These are phyloP conservation scores for Vitrella brassicaformis DNA, from an alignment of 73 alveolate genomes.

Conservation along the genomic window DNA sequence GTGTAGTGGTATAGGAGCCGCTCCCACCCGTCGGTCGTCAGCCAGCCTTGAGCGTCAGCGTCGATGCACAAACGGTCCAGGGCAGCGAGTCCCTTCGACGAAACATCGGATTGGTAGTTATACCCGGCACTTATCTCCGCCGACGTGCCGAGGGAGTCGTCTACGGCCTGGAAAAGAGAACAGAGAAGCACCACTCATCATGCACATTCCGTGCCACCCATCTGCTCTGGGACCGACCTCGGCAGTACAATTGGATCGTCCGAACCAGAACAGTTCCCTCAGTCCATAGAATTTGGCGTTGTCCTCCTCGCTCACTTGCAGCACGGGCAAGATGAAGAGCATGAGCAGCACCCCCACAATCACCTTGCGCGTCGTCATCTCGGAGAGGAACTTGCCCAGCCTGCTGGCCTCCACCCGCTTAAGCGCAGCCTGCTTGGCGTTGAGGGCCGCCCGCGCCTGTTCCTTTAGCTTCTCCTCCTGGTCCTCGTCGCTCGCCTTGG, in stretches of 20 bases:
- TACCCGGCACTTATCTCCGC: too few relatives aligned
- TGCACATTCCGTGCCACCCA: too few relatives aligned
- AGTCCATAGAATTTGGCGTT: conserved; percentile 42
- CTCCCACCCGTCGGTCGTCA: too few relatives aligned
- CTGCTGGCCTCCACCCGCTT: conserved; percentile 56
- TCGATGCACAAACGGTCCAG: too few relatives aligned
- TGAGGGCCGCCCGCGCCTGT: conserved; percentile 48
- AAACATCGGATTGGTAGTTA: too few relatives aligned
- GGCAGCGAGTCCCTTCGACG: too few relatives aligned
- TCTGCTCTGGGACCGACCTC: too few relatives aligned
- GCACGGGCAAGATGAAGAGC: conserved; percentile 64
- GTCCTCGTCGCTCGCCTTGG: conserved; percentile 56
- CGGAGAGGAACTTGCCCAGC: conserved; percentile 63
- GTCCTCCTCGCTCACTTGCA: conserved; percentile 21
- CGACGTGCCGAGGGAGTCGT: too few relatives aligned
- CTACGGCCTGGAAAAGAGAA: too few relatives aligned
- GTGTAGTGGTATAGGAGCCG: too few relatives aligned
- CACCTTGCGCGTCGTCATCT: conserved; percentile 59
- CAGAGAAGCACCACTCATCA: too few relatives aligned
- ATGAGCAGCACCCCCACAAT: conserved; percentile 63
- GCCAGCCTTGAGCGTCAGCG: too few relatives aligned
- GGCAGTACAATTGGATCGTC: conserved; percentile 43
- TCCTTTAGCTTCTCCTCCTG: conserved; percentile 59
- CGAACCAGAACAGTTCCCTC: conserved; percentile 55
- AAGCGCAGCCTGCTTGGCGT: conserved; percentile 63